Evolutionary conservation across 1,284 basidiomycete species (phyloP).

Genomic region (Apiotrichum akiyoshidainum): DNA sequence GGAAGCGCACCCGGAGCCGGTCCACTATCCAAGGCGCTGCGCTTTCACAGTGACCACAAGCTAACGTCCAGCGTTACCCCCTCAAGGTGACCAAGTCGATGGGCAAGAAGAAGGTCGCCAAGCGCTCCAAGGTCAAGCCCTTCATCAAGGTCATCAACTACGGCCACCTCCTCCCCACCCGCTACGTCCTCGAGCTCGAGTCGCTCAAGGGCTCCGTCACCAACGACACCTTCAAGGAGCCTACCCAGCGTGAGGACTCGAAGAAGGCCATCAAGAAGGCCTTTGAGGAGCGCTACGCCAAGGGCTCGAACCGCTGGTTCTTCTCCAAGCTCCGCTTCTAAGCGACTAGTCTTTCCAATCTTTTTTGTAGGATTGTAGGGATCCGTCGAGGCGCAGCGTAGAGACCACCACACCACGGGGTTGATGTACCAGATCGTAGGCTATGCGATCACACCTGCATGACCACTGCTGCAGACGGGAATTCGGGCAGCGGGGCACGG

Average conservation of each 20-base stretch:
- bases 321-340: conserved; percentile 46
- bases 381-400: background rate
- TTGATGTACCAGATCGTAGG: conserved; percentile 23
- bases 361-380: no score
- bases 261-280: conserved; percentile 96
- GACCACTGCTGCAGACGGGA: conserved; percentile 3
- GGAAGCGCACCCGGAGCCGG: no score
- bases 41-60: background rate
- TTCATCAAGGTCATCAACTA: conserved; percentile 99
- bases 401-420: conserved; percentile 8
- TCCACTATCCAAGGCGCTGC: no score
- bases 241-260: conserved; percentile 81
- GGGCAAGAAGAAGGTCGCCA: conserved; percentile 88
- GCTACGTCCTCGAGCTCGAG: conserved; percentile 92
- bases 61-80: conserved; percentile 64
- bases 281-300: conserved; percentile 85
- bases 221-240: conserved; percentile 91
- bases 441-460: conserved; percentile 24
- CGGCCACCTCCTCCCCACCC: conserved; percentile 94
- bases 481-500: no score
- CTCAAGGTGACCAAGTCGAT: conserved; percentile 92
- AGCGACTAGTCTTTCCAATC: conserved; percentile 1
- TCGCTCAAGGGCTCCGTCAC: conserved; percentile 78
- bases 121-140: conserved; percentile 92
- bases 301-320: conserved; percentile 91